Base-by-base conservation (phyloP, 2,329 filamentous ascomycete species). In the Immersiporthe knoxdaviesiana region DNA sequence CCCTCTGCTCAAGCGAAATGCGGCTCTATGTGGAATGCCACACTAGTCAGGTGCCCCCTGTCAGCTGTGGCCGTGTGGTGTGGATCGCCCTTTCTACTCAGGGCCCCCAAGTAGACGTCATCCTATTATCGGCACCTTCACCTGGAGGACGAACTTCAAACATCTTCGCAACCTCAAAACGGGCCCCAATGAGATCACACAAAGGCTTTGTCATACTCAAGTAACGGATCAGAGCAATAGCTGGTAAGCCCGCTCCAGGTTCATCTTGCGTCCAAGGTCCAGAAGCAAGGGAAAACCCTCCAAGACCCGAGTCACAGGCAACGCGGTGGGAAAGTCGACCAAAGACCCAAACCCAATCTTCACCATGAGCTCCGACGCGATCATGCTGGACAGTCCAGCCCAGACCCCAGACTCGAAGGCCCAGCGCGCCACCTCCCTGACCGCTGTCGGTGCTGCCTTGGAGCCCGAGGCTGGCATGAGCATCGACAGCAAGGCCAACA, bases 371-470 rank as follows among this genome's bases (percentile, higher is more conserved):
- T 58, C 70, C 24, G 70, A 71, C 24, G 62, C 68, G 30, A 66
- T 70, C 41, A 71, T 71, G 69, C 64, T 71, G 56, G 69, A 71
- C 54, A 71, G 69, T 63, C 69, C 69, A 65, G 69, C 69, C 11
- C 68, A 70, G 60, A 70, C 68, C 18, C 68, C 68, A 27, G 69
- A 69, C 2, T 50, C 70, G 3, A 70, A 72, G 39, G 64, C 58
- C 63, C 70, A 71, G 27, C 68, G 65, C 2, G 59, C 59, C 10
- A 59, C 60, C n/a, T 32, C 63, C 12, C 14, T 54, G 7, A 41
- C 58, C 24, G 44, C 65, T 3, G 50, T 52, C 7, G 62, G 47
- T n/a, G 64, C 37, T n/a, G 32, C n/a, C 50, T 16, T 39, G 12
- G 24, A 62, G 44, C 44, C 18, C 64, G 70, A 70, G 24, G 32